A percentile compares a stretch with the other conserved stretches of the same genome.
These are phyloP conservation scores for Rhinocladiella similis DNA, from an alignment of 2,329 filamentous ascomycete species.

Conservation along the genomic window DNA sequence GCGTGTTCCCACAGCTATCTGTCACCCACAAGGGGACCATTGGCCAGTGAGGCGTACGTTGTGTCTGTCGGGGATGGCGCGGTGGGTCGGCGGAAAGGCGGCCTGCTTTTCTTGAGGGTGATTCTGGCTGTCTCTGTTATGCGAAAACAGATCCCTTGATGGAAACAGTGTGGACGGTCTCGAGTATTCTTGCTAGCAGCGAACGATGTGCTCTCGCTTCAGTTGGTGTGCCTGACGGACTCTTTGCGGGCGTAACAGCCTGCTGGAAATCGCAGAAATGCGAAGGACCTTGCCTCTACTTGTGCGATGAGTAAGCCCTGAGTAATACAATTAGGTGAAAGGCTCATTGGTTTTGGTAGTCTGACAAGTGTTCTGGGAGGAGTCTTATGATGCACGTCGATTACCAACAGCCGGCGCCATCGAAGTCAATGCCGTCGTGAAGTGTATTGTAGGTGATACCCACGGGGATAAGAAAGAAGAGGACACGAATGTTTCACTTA, in stretches of 20 bases:
- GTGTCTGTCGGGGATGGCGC: constrained; percentile 14
- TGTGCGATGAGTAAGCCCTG: constrained; percentile 29
- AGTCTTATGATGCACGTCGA: constrained; percentile 29
- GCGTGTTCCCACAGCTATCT: constrained; percentile 3
- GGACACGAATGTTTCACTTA: neutral
- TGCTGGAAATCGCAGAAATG: constrained; percentile 10
- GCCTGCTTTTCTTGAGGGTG: neutral
- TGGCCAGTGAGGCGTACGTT: constrained; percentile 3
- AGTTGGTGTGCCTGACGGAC: constrained; percentile 9
- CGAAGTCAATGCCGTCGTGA: constrained; percentile 22
- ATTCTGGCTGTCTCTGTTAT: constrained; percentile 9
- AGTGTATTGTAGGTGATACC: constrained; percentile 12
- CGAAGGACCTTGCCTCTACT: constrained; percentile 17
- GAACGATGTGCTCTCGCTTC: neutral
- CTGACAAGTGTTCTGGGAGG: constrained; percentile 18
- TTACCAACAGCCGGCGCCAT: constrained; percentile 27
- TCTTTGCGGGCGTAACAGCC: constrained; percentile 10
- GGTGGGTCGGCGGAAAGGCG: constrained; percentile 4
- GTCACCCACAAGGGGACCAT: constrained; percentile 19
- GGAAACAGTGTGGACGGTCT: constrained; percentile 3
- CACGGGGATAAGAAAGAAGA: constrained; percentile 8
- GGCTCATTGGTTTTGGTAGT: constrained; percentile 20
- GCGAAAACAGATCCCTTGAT: neutral
- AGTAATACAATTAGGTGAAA: constrained; percentile 10
- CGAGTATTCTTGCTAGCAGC: constrained; percentile 13